A percentile compares a stretch with the other conserved stretches of the same genome.
phyloP scores from a whole-genome alignment of 176 grass and related monocot genomes.

The Lolium rigidum region DNA sequence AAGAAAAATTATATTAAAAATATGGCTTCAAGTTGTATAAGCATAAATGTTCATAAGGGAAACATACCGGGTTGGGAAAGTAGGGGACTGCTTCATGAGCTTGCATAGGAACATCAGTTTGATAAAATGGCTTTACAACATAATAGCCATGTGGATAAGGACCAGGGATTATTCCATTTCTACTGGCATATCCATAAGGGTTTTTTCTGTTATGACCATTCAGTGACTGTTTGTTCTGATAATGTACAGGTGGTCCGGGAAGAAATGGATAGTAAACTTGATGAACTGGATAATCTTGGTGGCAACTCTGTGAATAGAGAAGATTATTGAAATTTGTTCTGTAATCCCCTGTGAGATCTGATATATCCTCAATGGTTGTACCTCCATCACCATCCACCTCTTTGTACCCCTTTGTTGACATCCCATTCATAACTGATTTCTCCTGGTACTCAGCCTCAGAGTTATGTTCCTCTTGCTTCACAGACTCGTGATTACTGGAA shows the following conservation, averaged over 20 bases:
- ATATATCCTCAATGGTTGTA: conserved; percentile 6
- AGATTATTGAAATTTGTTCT: conserved; percentile 58
- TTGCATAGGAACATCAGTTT: conserved; percentile 54
- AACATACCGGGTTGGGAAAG: conserved; percentile 72
- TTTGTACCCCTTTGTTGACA: background rate
- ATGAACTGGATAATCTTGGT: conserved; percentile 46
- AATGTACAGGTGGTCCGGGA: conserved; percentile 42
- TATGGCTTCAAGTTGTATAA: conserved; percentile 16
- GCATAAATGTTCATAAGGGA: conserved; percentile 36
- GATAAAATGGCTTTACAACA: conserved; percentile 54
- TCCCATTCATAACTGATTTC: conserved; percentile 14
- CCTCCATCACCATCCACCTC: background rate
- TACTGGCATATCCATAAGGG: conserved; percentile 53
- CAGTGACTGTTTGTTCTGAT: conserved; percentile 58
- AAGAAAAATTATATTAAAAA: conserved; percentile 23
- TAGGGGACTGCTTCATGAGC: conserved; percentile 76
- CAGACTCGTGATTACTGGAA: conserved; percentile 10
- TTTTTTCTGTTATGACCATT: conserved; percentile 56
- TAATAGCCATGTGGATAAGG: conserved; percentile 62
- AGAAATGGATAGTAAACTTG: conserved; percentile 45
- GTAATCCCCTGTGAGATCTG: conserved; percentile 69
- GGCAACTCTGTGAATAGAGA: conserved; percentile 43
- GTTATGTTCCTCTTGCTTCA: conserved; percentile 41
- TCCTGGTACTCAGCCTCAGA: conserved; percentile 31
- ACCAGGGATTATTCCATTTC: conserved; percentile 49